Evolutionary conservation across 257 asterid species (phyloP).

Genomic region (Nicotiana obtusifolia): DNA sequence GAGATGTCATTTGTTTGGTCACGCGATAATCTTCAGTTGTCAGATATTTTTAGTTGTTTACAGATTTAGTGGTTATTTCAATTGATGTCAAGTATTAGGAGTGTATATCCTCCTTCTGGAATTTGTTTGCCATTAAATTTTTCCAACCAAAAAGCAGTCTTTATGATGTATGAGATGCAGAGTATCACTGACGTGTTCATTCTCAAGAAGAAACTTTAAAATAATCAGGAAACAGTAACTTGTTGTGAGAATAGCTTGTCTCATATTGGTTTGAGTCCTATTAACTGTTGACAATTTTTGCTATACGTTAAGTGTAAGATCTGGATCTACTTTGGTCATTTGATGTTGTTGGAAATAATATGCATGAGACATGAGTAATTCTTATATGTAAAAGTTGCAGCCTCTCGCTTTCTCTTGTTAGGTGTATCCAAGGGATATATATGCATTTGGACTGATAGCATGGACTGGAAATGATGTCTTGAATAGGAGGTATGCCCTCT

Average conservation of each 20-base stretch:
- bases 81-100: neutral
- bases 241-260: neutral
- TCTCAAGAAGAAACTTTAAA: neutral
- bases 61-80: neutral
- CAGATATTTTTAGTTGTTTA: neutral
- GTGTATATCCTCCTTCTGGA: neutral
- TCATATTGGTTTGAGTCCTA: neutral
- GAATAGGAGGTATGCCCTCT: constrained; percentile 63
- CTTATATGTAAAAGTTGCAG: neutral
- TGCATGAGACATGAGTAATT: neutral
- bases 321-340: neutral
- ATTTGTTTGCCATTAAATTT: neutral
- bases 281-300: neutral
- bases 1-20: neutral
- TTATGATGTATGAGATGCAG: neutral
- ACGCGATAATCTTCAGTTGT: neutral
- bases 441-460: constrained; percentile 90
- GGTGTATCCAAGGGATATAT: constrained; percentile 91
- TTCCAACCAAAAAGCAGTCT: neutral
- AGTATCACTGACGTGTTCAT: neutral
- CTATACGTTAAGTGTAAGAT: neutral
- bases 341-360: neutral
- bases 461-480: constrained; percentile 98
- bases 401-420: constrained; percentile 18
- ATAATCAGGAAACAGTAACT: no score